Percentiles rank a stretch among this genome's conserved stretches.
phyloP scores from a whole-genome alignment of 1,139 yeast genomes.

The Hansenula lynferdii region DNA sequence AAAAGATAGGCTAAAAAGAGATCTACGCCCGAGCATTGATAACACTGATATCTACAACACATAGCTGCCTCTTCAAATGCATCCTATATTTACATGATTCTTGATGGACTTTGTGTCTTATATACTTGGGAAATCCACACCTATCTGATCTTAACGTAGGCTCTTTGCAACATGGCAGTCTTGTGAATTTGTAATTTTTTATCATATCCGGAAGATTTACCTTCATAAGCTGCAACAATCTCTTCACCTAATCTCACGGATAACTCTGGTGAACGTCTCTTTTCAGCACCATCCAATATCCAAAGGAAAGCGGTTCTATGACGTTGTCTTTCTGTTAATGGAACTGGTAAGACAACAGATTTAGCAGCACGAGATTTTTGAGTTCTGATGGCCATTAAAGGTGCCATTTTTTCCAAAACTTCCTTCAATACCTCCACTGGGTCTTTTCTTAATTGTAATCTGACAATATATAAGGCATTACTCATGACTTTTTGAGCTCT shows the following conservation, averaged over 20 bases:
- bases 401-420: constrained; percentile 79
- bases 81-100: constrained; percentile 1
- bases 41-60: too few species aligned
- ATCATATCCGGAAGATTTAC: constrained; percentile 80
- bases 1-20: too few species aligned
- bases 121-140: not conserved
- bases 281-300: constrained; percentile 81
- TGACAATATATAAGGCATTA: constrained; percentile 76
- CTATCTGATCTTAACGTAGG: constrained; percentile 49
- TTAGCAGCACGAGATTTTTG: constrained; percentile 86
- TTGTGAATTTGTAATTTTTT: constrained; percentile 82
- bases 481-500: constrained; percentile 71
- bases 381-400: constrained; percentile 74
- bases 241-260: constrained; percentile 92
- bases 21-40: too few species aligned
- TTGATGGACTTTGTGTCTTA: too few species aligned
- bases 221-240: constrained; percentile 69
- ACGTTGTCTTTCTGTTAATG: constrained; percentile 79
- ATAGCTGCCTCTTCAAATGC: too few species aligned
- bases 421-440: constrained; percentile 75
- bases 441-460: constrained; percentile 63
- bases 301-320: constrained; percentile 82
- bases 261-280: constrained; percentile 75
- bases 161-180: constrained; percentile 78
- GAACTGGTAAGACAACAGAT: constrained; percentile 74